Percentiles rank a stretch among this genome's conserved stretches.
Conservation (phyloP, 331 rosid species). For the Malus hybrid region DNA sequence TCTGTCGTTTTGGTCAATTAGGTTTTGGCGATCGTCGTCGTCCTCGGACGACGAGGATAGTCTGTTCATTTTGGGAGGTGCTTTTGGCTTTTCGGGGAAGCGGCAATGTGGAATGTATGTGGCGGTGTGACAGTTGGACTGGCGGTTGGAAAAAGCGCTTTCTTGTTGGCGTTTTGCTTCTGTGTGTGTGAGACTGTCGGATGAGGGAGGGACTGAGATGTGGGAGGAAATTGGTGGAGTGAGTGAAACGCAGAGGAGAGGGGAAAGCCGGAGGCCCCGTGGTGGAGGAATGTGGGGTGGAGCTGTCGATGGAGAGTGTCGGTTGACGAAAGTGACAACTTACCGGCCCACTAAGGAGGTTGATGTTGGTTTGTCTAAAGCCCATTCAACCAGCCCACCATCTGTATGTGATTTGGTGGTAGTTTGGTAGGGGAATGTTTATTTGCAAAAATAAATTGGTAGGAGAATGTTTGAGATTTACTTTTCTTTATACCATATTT, state of each 20-base stretch:
- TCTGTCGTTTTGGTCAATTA: slow-evolving; percentile 49
- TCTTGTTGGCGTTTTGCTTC: not conserved
- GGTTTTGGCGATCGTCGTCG: slow-evolving; percentile 66
- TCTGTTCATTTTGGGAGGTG: slow-evolving; percentile 21
- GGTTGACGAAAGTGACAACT: slow-evolving; percentile 29
- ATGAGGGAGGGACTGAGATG: not conserved
- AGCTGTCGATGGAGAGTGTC: not conserved
- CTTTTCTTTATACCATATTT: too few relatives aligned
- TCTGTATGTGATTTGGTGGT: not conserved
- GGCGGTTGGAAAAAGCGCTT: not conserved
- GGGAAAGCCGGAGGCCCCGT: not conserved
- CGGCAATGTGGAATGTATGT: not conserved
- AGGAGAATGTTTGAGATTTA: too few relatives aligned
- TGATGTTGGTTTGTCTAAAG: not conserved
- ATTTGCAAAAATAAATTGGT: too few relatives aligned
- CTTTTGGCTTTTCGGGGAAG: not conserved
- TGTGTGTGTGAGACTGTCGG: not conserved
- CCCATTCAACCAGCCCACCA: slow-evolving; percentile 16
- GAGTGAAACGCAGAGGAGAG: not conserved
- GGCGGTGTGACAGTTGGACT: not conserved
- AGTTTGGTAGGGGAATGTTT: not conserved
- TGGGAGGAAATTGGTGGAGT: not conserved
- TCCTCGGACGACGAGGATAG: slow-evolving; percentile 55
- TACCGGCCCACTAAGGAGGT: slow-evolving; percentile 1
- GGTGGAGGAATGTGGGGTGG: not conserved